phyloP scores from a whole-genome alignment of 1,284 basidiomycete species.

The Vanrija pseudolonga region DNA sequence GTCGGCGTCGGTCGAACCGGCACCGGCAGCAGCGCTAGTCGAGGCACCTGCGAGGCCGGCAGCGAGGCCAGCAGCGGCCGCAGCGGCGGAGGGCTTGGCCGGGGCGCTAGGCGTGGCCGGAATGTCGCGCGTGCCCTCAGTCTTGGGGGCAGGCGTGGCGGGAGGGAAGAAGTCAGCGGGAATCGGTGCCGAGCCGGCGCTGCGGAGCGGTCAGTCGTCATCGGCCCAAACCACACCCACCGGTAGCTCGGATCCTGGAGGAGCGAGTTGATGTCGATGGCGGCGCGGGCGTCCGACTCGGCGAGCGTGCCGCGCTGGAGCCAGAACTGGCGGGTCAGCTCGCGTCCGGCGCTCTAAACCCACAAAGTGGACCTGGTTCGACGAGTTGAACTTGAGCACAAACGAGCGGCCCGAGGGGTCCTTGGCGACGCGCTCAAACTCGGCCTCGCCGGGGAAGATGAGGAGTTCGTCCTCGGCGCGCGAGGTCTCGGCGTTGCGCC shows the following conservation, averaged over 20 bases:
- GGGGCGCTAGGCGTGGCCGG: slow-evolving; percentile 13
- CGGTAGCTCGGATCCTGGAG: slow-evolving; percentile 41
- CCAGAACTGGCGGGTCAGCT: slow-evolving; percentile 40
- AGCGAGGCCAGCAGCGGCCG: neutral
- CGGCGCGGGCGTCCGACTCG: slow-evolving; percentile 30
- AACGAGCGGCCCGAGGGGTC: slow-evolving; percentile 44
- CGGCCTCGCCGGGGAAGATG: slow-evolving; percentile 49
- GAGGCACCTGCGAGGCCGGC: slow-evolving; percentile 5
- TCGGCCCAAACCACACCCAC: slow-evolving; percentile 16
- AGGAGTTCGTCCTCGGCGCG: slow-evolving; percentile 43
- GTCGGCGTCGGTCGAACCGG: slow-evolving; percentile 4
- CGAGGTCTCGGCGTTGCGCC: slow-evolving; percentile 35
- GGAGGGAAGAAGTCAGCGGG: slow-evolving; percentile 21
- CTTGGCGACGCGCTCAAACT: slow-evolving; percentile 41
- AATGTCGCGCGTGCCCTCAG: slow-evolving; percentile 3
- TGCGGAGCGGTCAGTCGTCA: neutral
- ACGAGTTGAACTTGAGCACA: slow-evolving; percentile 46
- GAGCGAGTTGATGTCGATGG: slow-evolving; percentile 41
- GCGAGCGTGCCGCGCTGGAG: slow-evolving; percentile 36
- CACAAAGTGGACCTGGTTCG: slow-evolving; percentile 47
- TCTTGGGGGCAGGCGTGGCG: slow-evolving; percentile 9
- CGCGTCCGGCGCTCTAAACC: slow-evolving; percentile 3
- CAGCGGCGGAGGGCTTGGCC: slow-evolving; percentile 18
- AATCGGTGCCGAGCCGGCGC: slow-evolving; percentile 12
- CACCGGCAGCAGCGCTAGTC: neutral